A percentile compares a stretch with the other conserved stretches of the same genome.
These are phyloP conservation scores for Dothiorella sarmentorum DNA, from an alignment of 2,329 filamentous ascomycete species.

Conservation along the genomic window DNA sequence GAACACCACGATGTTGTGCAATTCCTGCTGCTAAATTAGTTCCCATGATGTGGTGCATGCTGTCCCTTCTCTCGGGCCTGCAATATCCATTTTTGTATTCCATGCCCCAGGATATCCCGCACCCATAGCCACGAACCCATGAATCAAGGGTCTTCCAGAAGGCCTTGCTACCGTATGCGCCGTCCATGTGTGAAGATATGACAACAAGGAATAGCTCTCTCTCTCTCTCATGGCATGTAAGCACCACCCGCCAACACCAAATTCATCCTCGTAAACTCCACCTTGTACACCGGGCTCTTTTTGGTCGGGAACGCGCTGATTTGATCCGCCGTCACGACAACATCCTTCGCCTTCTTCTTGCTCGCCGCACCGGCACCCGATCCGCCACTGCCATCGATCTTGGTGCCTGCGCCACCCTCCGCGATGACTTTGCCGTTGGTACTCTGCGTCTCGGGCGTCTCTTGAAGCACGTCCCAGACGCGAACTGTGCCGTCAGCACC, in stretches of 20 bases:
- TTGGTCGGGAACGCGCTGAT: conserved; percentile 94
- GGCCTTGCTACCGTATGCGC: conserved; percentile 4
- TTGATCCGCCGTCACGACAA: conserved; percentile 86
- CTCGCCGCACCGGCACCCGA: conserved; percentile 29
- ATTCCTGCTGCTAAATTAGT: conserved; percentile 6
- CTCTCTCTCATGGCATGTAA: conserved; percentile 50
- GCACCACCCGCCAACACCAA: conserved; percentile 79
- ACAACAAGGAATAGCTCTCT: background rate
- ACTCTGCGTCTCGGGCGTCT: conserved; percentile 53
- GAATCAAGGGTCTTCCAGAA: background rate
- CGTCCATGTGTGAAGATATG: background rate
- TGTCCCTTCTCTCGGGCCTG: background rate
- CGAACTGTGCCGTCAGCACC: conserved; percentile 91
- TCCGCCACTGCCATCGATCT: conserved; percentile 43
- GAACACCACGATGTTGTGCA: background rate
- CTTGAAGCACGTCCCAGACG: conserved; percentile 84
- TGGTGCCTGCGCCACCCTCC: conserved; percentile 47
- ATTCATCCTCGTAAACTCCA: conserved; percentile 93
- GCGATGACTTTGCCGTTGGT: conserved; percentile 54
- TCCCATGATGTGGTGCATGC: conserved; percentile 1
- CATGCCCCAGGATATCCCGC: conserved; percentile 5
- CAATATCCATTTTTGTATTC: background rate
- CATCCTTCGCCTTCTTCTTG: conserved; percentile 78
- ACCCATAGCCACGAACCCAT: conserved; percentile 3
- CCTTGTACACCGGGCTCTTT: conserved; percentile 91